Conservation (phyloP, 2,329 filamentous ascomycete species). For the Claviceps capensis region DNA sequence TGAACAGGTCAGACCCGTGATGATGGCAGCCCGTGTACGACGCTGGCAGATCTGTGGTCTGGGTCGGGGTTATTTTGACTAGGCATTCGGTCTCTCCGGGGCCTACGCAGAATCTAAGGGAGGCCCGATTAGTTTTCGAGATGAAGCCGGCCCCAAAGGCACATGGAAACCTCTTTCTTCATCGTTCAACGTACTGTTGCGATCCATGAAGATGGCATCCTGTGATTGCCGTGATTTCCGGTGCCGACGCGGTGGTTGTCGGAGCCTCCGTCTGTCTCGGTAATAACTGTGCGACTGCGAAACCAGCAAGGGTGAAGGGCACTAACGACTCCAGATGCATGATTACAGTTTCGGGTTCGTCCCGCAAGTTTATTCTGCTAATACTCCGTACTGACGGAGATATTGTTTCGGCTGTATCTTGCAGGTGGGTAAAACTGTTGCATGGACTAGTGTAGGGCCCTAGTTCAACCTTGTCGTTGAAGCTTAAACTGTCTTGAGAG, state of each 20-base stretch:
- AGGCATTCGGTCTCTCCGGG: conserved; percentile 26
- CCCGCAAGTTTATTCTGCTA: not conserved
- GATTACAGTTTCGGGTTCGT: not conserved
- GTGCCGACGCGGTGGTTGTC: conserved; percentile 10
- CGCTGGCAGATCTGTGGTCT: conserved; percentile 41
- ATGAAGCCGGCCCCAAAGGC: too few species aligned
- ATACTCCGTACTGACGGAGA: not conserved
- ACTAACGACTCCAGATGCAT: conserved; percentile 2
- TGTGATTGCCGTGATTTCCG: conserved; percentile 24
- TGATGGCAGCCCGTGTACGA: conserved; percentile 52
- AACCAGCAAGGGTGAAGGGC: conserved; percentile 1
- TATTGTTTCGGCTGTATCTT: not conserved
- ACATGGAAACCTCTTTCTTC: too few species aligned
- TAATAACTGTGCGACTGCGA: conserved; percentile 11
- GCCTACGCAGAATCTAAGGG: conserved; percentile 30
- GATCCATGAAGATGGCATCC: conserved; percentile 28
- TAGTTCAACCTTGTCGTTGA: not conserved
- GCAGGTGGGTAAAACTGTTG: not conserved
- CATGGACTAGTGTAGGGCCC: not conserved
- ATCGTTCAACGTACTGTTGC: conserved; percentile 18
- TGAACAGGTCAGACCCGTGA: conserved; percentile 46
- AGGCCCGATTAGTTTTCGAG: not conserved
- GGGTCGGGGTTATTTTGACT: conserved; percentile 34
- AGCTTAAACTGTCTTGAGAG: conserved; percentile 1
- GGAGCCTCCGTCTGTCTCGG: conserved; percentile 19